Percentiles rank a stretch among this genome's conserved stretches.
phyloP scores from a whole-genome alignment of 169 alveolate genomes.

The Cryptosporidium canis region DNA sequence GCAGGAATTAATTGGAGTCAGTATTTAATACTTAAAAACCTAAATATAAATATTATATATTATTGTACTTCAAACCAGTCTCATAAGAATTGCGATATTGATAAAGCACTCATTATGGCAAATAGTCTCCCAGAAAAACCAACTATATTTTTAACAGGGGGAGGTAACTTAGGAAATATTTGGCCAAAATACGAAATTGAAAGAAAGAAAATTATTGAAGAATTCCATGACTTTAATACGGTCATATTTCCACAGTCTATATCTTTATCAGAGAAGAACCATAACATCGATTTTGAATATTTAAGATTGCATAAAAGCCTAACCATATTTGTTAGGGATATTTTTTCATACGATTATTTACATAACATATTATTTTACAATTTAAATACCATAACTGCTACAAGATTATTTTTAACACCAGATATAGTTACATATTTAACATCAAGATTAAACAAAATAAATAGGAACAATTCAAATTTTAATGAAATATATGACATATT shows the following conservation, averaged over 20 bases:
- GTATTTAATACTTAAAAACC: not conserved
- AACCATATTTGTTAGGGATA: constrained; percentile 34
- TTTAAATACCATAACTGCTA: not conserved
- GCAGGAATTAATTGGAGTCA: constrained; percentile 74
- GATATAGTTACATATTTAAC: constrained; percentile 47
- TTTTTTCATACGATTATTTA: constrained; percentile 32
- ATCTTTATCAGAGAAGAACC: not conserved
- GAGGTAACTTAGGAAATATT: constrained; percentile 70
- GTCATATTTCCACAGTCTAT: constrained; percentile 71
- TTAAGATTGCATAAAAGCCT: not conserved
- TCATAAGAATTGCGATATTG: constrained; percentile 36
- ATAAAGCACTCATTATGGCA: constrained; percentile 37
- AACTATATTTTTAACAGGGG: constrained; percentile 63
- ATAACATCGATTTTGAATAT: not conserved
- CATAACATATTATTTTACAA: not conserved
- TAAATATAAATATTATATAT: constrained; percentile 30
- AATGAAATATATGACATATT: constrained; percentile 24
- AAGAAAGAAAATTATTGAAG: constrained; percentile 13
- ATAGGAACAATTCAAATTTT: not conserved
- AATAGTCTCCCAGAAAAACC: constrained; percentile 4
- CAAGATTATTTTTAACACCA: constrained; percentile 35
- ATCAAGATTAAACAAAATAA: not conserved
- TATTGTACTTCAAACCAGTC: constrained; percentile 52
- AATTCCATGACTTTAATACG: constrained; percentile 30
- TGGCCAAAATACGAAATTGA: constrained; percentile 69